Conservation (phyloP, 371 early-diverging fungal genomes). For the Lichtheimia hyalospora region DNA sequence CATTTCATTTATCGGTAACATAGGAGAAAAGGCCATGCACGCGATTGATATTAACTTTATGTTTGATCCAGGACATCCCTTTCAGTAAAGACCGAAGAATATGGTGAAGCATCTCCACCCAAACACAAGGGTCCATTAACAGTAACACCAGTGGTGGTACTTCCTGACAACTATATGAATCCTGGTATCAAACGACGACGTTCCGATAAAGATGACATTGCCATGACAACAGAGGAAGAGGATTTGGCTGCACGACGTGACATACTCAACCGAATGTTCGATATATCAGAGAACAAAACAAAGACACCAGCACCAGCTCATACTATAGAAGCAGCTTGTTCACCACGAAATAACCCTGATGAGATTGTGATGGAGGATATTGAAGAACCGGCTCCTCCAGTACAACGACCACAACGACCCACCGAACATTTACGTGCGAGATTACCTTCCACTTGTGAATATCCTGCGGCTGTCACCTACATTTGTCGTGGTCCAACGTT, state of each 20-base stretch:
- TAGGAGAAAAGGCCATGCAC: not conserved
- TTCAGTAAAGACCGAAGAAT: conserved; percentile 49
- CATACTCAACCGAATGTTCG: conserved; percentile 47
- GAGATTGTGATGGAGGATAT: not conserved
- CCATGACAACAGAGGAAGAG: conserved; percentile 13
- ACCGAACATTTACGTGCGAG: conserved; percentile 6
- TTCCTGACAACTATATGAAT: conserved; percentile 30
- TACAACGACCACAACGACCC: not conserved
- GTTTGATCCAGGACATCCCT: conserved; percentile 35
- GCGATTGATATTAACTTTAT: not conserved
- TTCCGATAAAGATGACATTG: conserved; percentile 15
- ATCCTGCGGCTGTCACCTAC: conserved; percentile 60
- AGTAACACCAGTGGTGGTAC: conserved; percentile 61
- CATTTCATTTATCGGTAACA: conserved; percentile 72
- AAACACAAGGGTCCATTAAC: conserved; percentile 66
- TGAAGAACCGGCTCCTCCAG: not conserved
- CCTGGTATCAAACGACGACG: conserved; percentile 17
- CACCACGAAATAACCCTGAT: conserved; percentile 21
- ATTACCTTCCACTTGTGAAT: conserved; percentile 49
- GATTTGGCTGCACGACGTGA: conserved; percentile 30
- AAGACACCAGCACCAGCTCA: conserved; percentile 25
- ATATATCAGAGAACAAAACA: not conserved
- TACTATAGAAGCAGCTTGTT: conserved; percentile 41
- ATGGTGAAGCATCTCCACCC: conserved; percentile 20
- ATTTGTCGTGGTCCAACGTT: conserved; percentile 77